Percentiles rank a stretch among this genome's conserved stretches.
phyloP scores from a whole-genome alignment of 73 alveolate species.

The Breviolum minutum region DNA sequence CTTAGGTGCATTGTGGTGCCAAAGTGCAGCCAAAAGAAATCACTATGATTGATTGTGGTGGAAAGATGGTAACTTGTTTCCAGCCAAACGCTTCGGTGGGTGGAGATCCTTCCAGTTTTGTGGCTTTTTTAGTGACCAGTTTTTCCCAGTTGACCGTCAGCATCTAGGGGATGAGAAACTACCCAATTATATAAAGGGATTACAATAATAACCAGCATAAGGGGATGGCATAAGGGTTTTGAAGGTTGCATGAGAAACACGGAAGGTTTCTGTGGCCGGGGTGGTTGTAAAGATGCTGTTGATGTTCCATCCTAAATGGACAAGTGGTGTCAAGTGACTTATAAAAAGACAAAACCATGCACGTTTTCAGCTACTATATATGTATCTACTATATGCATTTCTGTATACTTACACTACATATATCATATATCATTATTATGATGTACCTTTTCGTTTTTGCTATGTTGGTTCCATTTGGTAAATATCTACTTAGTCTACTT shows the following conservation, averaged over 20 bases:
- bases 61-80: slow-evolving; percentile 21
- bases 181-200: no score
- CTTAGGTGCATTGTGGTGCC: slow-evolving; percentile 54
- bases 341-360: neutral
- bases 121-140: no score
- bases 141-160: neutral
- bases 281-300: no score
- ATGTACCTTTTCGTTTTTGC: neutral
- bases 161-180: neutral
- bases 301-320: no score
- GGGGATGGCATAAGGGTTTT: no score
- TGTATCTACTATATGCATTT: neutral
- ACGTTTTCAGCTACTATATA: neutral
- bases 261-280: no score
- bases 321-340: no score
- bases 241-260: no score
- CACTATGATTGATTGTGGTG: slow-evolving; percentile 29
- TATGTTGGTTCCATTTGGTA: neutral
- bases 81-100: no score
- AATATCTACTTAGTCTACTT: no score
- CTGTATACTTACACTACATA: neutral
- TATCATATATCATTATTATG: neutral
- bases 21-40: slow-evolving; percentile 13
- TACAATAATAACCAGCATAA: no score
- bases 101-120: no score